Evolutionary conservation across 495 filamentous ascomycete genomes (phyloP).

Genomic region (Lepidopterella palustris): DNA sequence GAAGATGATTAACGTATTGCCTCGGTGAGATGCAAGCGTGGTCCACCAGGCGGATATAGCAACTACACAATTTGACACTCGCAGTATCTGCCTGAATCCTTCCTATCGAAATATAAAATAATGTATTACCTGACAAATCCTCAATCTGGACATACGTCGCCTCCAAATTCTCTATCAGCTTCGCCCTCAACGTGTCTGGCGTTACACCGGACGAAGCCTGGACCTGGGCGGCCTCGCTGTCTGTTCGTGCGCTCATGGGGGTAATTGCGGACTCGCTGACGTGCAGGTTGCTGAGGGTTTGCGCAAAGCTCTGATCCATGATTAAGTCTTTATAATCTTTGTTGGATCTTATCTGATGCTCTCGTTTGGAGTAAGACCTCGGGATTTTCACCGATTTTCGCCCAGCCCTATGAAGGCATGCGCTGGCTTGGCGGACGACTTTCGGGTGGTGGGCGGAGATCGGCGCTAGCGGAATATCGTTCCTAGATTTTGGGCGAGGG

Average conservation of each 20-base stretch:
- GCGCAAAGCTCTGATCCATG: not conserved
- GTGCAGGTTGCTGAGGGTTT: not conserved
- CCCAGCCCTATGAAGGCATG: not conserved
- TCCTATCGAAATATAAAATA: too few species aligned
- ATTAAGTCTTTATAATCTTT: not conserved
- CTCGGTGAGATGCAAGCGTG: not conserved
- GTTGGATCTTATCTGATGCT: conserved; percentile 3
- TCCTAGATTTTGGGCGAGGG: too few species aligned
- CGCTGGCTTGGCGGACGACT: not conserved
- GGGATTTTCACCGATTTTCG: too few species aligned
- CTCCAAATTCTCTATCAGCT: conserved; percentile 64
- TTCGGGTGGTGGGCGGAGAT: not conserved
- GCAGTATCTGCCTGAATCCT: not conserved
- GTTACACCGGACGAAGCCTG: conserved; percentile 56
- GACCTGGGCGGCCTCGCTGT: conserved; percentile 42
- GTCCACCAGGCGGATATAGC: not conserved
- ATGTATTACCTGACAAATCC: conserved; percentile 77
- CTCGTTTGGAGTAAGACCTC: not conserved
- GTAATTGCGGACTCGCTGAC: not conserved
- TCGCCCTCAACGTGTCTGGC: conserved; percentile 56
- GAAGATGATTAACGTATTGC: not conserved
- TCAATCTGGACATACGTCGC: conserved; percentile 85
- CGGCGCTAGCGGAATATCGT: not conserved
- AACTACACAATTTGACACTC: not conserved
- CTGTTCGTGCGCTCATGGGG: conserved; percentile 23